A percentile compares a stretch with the other conserved stretches of the same genome.
These are phyloP conservation scores for Magnaporthiopsis rhizophila DNA, from an alignment of 2,329 filamentous ascomycete genomes.

Conservation along the genomic window DNA sequence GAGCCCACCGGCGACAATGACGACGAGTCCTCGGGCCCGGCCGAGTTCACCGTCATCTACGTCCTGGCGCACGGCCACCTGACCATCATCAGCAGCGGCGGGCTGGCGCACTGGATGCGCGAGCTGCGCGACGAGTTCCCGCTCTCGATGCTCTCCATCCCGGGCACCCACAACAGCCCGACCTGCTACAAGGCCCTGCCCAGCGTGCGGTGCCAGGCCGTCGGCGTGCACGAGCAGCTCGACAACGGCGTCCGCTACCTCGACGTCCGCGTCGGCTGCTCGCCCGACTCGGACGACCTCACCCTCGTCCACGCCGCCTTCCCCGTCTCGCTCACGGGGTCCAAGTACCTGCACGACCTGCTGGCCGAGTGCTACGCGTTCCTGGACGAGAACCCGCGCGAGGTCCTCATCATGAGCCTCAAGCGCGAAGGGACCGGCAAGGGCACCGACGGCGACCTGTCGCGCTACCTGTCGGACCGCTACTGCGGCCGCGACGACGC, in stretches of 20 bases:
- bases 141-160: slow-evolving; percentile 76
- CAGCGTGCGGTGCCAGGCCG: slow-evolving; percentile 87
- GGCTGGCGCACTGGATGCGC: slow-evolving; percentile 72
- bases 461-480: slow-evolving; percentile 61
- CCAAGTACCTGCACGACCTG: slow-evolving; percentile 70
- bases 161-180: slow-evolving; percentile 91
- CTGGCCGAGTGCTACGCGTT: slow-evolving; percentile 66
- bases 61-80: slow-evolving; percentile 46
- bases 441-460: slow-evolving; percentile 71
- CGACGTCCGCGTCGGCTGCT: slow-evolving; percentile 68
- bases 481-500: slow-evolving; percentile 51
- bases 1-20: slow-evolving; percentile 29
- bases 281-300: slow-evolving; percentile 36
- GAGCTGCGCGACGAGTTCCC: slow-evolving; percentile 63
- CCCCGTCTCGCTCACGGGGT: slow-evolving; percentile 74
- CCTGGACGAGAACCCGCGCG: slow-evolving; percentile 66
- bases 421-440: slow-evolving; percentile 86
- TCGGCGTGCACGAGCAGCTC: slow-evolving; percentile 68
- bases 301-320: slow-evolving; percentile 86
- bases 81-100: slow-evolving; percentile 62
- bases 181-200: slow-evolving; percentile 79
- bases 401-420: slow-evolving; percentile 77
- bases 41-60: slow-evolving; percentile 60
- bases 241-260: slow-evolving; percentile 89
- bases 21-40: slow-evolving; percentile 12